Evolutionary conservation across 768 basidiomycete genomes (phyloP).

Genomic region (Tylopilus rubrobrunneus): DNA sequence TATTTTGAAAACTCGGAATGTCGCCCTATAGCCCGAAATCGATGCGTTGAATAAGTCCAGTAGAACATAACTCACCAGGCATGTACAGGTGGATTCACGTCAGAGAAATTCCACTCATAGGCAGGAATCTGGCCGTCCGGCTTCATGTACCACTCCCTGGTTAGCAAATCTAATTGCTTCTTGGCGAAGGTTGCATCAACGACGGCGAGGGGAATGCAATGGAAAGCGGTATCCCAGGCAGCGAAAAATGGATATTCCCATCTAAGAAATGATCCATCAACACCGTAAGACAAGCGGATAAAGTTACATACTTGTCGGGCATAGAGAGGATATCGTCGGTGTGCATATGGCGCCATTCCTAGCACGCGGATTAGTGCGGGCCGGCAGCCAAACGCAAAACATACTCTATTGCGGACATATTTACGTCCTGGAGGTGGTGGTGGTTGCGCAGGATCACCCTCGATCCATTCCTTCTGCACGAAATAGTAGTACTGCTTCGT

Average conservation of each 20-base stretch:
- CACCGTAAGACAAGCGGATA: not conserved
- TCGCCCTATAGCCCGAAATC: slow-evolving; percentile 56
- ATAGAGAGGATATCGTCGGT: slow-evolving; percentile 95
- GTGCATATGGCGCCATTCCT: slow-evolving; percentile 97
- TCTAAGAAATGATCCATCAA: slow-evolving; percentile 34
- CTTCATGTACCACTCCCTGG: slow-evolving; percentile 99
- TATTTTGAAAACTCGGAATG: slow-evolving; percentile 98
- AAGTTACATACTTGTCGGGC: slow-evolving; percentile 83
- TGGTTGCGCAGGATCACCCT: slow-evolving; percentile 94
- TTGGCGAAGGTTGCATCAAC: slow-evolving; percentile 96
- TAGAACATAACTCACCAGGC: slow-evolving; percentile 62
- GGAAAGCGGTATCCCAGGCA: slow-evolving; percentile 99
- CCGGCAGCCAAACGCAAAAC: slow-evolving; percentile 17
- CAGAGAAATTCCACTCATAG: slow-evolving; percentile 99
- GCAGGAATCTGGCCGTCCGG: slow-evolving; percentile 98
- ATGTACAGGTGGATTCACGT: slow-evolving; percentile 73
- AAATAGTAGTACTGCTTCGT: slow-evolving; percentile 97
- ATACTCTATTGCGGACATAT: slow-evolving; percentile 74
- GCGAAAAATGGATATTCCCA: slow-evolving; percentile 99
- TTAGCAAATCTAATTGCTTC: slow-evolving; percentile 93
- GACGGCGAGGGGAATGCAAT: slow-evolving; percentile 95
- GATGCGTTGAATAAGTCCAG: not conserved
- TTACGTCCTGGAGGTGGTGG: slow-evolving; percentile 90
- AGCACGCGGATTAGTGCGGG: slow-evolving; percentile 1
- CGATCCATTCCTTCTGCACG: slow-evolving; percentile 94